Evolutionary conservation across 768 basidiomycete genomes (phyloP), one percentile per base, ranked within the genome.

Genomic region (Lepiota venenata): DNA sequence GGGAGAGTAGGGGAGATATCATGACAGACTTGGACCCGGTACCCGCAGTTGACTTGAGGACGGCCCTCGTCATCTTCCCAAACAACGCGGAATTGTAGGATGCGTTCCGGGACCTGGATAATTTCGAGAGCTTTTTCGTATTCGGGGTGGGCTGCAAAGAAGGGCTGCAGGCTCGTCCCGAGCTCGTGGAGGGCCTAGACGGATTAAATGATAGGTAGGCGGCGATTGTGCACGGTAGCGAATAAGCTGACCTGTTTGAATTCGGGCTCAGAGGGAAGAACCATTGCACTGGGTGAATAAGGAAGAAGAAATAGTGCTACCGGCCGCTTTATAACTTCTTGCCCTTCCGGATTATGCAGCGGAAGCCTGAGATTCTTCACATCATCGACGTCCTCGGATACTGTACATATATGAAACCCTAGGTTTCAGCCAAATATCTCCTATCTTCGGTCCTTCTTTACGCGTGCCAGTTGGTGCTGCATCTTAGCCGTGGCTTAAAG

Each of bases 61-160:
- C 73, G 60, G 50, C 83, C 83, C 58, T 82, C 69, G 64, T 89
- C 87, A 63, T 85, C 82, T 67, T 90, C 86, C 87, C 87, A 90
- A 58, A 81, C 77, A 49, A 88, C 85, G 61, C 87, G 84, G 82
- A 88, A 88, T 65, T 86, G 80, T 39, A 82, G 61, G 52, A 81
- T 62, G 59, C 79, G 77, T 63, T 81, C 80, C 14, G 80, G 80
- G 54, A 82, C 64, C 61, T 81, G 79, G 45, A 85, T 76, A 58
- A 87, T 75, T 52, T 83, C 79, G 59, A 90, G 76, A 32, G 84
- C 84, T 65, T 79, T 82, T 65, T 80, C 71, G 76, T 88, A 87
- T 58, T 79, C 75, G 35, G 86, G 87, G 69, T 85, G 80, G 58
- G 80, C 77, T 52, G 68, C 75, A 63, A 90, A 77, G 76, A 90